Base-by-base conservation (phyloP, 2,329 filamentous ascomycete species). In the Fusarium pseudonygamai region DNA sequence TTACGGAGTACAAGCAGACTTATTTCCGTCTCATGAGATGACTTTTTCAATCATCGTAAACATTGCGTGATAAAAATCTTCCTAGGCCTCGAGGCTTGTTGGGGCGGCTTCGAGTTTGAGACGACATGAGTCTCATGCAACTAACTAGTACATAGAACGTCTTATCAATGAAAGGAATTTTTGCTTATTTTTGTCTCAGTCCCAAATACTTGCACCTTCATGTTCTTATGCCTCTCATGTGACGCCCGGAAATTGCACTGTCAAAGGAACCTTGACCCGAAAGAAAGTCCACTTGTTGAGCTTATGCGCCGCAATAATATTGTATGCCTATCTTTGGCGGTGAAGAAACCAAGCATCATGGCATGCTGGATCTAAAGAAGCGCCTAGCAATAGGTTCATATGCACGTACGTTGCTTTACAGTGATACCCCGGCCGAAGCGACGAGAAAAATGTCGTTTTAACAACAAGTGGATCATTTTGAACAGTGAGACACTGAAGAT, bases 381-480 rank as follows among this genome's bases (percentile, higher is more conserved):
- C 26, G 60, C 42, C 62, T 60, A 62, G 62, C 40, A 42, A 47
- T 49, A 43, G 47, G 56, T 60, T 72, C 60, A 59, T 59, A 68
- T 75, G 72, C 63, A 67, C 57, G 53, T 76, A 64, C 60, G 45
- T 76, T 75, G 69, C 62, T 69, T 74, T 72, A 65, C 52, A 37
- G 16, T 37, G 40, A 57, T 37, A 53, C 40, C 63, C 69, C 46
- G 30, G 55, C 47, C 36, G 39, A 50, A 28, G 60, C n/a, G 60
- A 50, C 26, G 32, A 58, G 40, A 40, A 53, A 50, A 57, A 56
- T 59, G 49, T 9, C 28, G 60, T 49, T 60, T 40, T 42, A 39
- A 28, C 52, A 45, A 24, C 22, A 32, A 50, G 43, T 49, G 45
- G 40, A 47, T 15, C 26, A 45, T 32, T 53, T 24, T 52, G 22